Evolutionary conservation across 2,329 filamentous ascomycete genomes (phyloP).

Genomic region (Microcyclosporella mali): DNA sequence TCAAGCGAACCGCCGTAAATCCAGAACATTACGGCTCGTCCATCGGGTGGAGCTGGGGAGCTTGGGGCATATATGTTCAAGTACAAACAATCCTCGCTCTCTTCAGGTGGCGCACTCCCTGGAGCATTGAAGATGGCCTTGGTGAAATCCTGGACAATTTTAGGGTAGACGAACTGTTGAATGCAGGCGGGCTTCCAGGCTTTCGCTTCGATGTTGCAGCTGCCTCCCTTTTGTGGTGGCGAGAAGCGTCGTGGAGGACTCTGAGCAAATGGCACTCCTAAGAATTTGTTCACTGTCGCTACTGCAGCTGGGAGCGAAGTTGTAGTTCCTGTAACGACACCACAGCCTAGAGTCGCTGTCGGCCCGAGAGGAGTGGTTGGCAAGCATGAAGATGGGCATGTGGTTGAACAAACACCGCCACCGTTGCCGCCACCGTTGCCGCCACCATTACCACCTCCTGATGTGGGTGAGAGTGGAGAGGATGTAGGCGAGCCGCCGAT

Average conservation of each 20-base stretch:
- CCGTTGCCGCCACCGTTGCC: too few species aligned
- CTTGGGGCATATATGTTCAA: constrained; percentile 32
- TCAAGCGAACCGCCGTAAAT: constrained; percentile 31
- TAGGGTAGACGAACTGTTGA: constrained; percentile 30
- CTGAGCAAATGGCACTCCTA: constrained; percentile 32
- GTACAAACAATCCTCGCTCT: constrained; percentile 34
- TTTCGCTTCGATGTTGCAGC: constrained; percentile 25
- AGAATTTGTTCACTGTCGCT: constrained; percentile 30
- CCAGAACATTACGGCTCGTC: constrained; percentile 32
- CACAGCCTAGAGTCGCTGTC: constrained; percentile 26
- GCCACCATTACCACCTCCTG: too few species aligned
- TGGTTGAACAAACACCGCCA: too few species aligned
- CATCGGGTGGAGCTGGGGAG: constrained; percentile 23
- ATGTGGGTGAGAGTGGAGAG: too few species aligned
- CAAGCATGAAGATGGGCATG: too few species aligned
- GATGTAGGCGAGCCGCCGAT: too few species aligned
- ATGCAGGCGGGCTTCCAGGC: constrained; percentile 29
- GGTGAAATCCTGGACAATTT: constrained; percentile 24
- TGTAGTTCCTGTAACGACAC: constrained; percentile 25
- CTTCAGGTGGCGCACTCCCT: constrained; percentile 15
- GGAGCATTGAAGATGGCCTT: constrained; percentile 31
- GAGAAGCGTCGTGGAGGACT: constrained; percentile 30
- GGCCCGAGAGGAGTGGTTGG: constrained; percentile 8
- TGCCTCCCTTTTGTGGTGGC: constrained; percentile 22
- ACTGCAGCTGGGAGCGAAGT: constrained; percentile 28